A percentile compares a stretch with the other conserved stretches of the same genome.
These are phyloP conservation scores for Penicillium decumbens DNA, from an alignment of 2,329 filamentous ascomycete species.

Conservation along the genomic window DNA sequence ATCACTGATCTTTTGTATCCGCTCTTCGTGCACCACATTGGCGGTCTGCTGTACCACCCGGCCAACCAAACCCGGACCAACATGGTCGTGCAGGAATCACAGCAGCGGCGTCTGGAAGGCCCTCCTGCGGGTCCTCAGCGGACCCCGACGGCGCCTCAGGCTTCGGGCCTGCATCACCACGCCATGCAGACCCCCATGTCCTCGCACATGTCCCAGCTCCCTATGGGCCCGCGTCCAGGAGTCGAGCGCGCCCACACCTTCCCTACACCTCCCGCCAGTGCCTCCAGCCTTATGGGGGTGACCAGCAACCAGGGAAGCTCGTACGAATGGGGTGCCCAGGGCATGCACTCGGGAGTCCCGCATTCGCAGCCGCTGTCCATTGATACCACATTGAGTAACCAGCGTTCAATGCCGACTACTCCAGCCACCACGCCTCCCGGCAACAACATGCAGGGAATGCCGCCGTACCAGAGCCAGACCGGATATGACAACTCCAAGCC, in stretches of 20 bases:
- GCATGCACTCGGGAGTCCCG: constrained; percentile 59
- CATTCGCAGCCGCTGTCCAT: constrained; percentile 70
- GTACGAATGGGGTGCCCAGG: constrained; percentile 71
- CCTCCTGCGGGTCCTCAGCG: constrained; percentile 44
- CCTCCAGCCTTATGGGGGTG: constrained; percentile 79
- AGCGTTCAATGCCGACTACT: constrained; percentile 84
- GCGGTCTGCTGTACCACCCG: constrained; percentile 86
- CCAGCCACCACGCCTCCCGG: constrained; percentile 86
- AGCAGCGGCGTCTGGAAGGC: constrained; percentile 67
- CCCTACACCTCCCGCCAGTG: constrained; percentile 86
- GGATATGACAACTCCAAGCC: constrained; percentile 72
- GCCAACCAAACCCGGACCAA: constrained; percentile 73
- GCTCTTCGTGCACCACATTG: constrained; percentile 95
- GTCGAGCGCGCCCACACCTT: constrained; percentile 87
- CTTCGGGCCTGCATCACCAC: constrained; percentile 58
- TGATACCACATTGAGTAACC: constrained; percentile 71
- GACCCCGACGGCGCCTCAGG: constrained; percentile 64
- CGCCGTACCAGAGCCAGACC: constrained; percentile 66
- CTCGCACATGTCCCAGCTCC: constrained; percentile 62
- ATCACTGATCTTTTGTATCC: constrained; percentile 94
- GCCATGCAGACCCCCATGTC: constrained; percentile 60
- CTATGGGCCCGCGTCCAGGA: constrained; percentile 63
- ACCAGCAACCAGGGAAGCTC: constrained; percentile 64
- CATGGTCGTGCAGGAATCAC: constrained; percentile 78
- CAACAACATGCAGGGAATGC: constrained; percentile 69